Evolutionary conservation across 768 basidiomycete genomes (phyloP), one percentile per base, ranked within the genome.

Genomic region (Phylloporus sp.): DNA sequence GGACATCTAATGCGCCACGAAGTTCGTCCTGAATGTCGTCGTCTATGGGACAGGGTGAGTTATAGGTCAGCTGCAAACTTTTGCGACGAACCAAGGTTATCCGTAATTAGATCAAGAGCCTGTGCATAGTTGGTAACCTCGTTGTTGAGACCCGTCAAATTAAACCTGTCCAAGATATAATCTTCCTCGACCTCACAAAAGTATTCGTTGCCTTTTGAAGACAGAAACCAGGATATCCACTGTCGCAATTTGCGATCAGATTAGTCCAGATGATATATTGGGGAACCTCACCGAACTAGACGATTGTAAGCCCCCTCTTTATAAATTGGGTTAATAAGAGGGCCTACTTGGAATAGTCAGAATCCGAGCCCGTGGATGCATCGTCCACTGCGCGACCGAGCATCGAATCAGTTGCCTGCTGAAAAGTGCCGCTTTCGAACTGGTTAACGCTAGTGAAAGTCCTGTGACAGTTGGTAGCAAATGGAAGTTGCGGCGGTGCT

Each of bases 151-250:
- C 97, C 95, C 3, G 97, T 99, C 50, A 99, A 77, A 72, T 99
- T 98, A 81, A 99, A 97, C 47, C 95, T 83, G 73, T 98, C 95
- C 50, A 97, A 79, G 63, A 99, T 97, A 69, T 97, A 98, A 71
- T 98, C 95, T 65, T 98, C 97, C 67, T 97, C 97, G 55, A 98
- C 93, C 76, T 98, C 95, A 70, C 95, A 97, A 64, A 97, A 98
- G 75, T 99, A 99, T 74, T 99, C 97, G 68, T 99, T 98, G 52
- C 97, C 95, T 68, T 97, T 97, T 18, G 92, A 94, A 20, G 91
- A 91, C 6, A 97, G 76, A 64, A 97, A 97, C 94, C 94, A 97
- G 4, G 93, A 92, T 60, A 95, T 95, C 94, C 94, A 97, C 91
- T 95, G 59, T 13, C 57, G 22, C 39, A 23, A 27, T 47, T 16